These are phyloP conservation scores for Eutrema salsugineum DNA, from an alignment of 441 rosid species.

Conservation along the genomic window DNA sequence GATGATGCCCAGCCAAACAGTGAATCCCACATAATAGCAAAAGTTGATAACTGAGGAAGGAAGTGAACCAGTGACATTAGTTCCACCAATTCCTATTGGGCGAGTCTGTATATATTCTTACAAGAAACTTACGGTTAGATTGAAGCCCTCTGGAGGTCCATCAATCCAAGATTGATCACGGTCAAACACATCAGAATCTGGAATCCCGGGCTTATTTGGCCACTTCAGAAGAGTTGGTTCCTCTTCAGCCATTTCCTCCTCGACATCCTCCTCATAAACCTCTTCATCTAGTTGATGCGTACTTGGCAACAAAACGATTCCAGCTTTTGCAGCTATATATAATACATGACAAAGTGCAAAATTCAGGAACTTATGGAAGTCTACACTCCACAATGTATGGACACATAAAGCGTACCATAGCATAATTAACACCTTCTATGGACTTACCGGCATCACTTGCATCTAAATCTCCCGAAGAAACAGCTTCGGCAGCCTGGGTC, in stretches of 20 bases:
- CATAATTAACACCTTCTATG: background rate
- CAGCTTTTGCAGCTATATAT: conserved; percentile 66
- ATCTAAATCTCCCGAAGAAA: conserved; percentile 59
- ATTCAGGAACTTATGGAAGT: background rate
- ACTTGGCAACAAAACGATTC: conserved; percentile 60
- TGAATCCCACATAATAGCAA: conserved; percentile 87
- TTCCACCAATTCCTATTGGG: background rate
- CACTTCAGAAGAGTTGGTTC: conserved; percentile 53
- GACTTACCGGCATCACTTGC: conserved; percentile 56
- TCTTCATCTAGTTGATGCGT: conserved; percentile 38
- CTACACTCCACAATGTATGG: background rate
- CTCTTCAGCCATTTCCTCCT: conserved; percentile 37
- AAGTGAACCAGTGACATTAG: conserved; percentile 8
- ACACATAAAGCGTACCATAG: background rate
- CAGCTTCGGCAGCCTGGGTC: conserved; percentile 77
- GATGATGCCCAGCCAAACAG: conserved; percentile 90
- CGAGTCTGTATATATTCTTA: background rate
- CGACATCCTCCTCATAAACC: conserved; percentile 21
- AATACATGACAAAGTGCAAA: conserved; percentile 5
- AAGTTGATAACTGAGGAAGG: conserved; percentile 62
- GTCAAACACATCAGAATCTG: conserved; percentile 56
- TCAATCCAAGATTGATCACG: conserved; percentile 87
- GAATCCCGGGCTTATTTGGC: conserved; percentile 66
- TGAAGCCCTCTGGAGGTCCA: conserved; percentile 82
- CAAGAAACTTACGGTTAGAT: conserved; percentile 55